Evolutionary conservation across 805 yeast species (phyloP).

Genomic region (Trichomonascus vanleenenianus): DNA sequence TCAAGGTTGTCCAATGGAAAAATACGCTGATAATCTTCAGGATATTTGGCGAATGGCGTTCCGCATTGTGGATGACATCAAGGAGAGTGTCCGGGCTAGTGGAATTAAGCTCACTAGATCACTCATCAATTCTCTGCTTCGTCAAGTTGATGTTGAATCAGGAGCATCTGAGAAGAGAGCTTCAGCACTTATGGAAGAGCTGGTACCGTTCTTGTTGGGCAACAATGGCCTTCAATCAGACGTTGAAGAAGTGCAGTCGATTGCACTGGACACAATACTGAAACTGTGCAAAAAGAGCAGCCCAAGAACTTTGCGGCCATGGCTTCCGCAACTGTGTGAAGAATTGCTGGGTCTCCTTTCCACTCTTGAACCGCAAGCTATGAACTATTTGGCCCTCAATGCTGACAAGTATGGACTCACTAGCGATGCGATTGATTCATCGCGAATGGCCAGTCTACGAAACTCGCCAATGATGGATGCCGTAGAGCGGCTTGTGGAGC

Average conservation of each 20-base stretch:
- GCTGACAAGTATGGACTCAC: slow-evolving; percentile 81
- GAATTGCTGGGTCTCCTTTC: slow-evolving; percentile 71
- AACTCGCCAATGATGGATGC: slow-evolving; percentile 87
- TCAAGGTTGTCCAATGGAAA: slow-evolving; percentile 48
- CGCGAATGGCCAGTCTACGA: slow-evolving; percentile 63
- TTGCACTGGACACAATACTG: slow-evolving; percentile 71
- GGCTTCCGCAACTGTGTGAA: slow-evolving; percentile 58
- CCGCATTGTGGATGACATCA: slow-evolving; percentile 86
- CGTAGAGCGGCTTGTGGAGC: slow-evolving; percentile 58
- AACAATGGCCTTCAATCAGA: slow-evolving; percentile 72
- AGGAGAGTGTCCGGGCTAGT: slow-evolving; percentile 82
- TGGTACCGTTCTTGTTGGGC: slow-evolving; percentile 77
- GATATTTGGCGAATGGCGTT: slow-evolving; percentile 84
- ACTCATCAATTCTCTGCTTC: slow-evolving; percentile 54
- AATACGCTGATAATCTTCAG: slow-evolving; percentile 33
- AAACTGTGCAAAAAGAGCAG: slow-evolving; percentile 63
- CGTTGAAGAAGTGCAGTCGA: slow-evolving; percentile 73
- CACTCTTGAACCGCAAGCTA: slow-evolving; percentile 82
- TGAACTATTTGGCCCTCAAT: slow-evolving; percentile 77
- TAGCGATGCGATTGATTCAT: slow-evolving; percentile 65
- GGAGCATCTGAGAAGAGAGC: slow-evolving; percentile 36
- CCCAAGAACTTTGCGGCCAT: slow-evolving; percentile 42
- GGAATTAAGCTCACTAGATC: slow-evolving; percentile 62
- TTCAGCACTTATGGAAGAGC: slow-evolving; percentile 40
- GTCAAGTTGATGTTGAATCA: slow-evolving; percentile 42